A percentile compares a stretch with the other conserved stretches of the same genome.
Conservation (phyloP, 2,329 filamentous ascomycete genomes). For the Cercospora canescens region DNA sequence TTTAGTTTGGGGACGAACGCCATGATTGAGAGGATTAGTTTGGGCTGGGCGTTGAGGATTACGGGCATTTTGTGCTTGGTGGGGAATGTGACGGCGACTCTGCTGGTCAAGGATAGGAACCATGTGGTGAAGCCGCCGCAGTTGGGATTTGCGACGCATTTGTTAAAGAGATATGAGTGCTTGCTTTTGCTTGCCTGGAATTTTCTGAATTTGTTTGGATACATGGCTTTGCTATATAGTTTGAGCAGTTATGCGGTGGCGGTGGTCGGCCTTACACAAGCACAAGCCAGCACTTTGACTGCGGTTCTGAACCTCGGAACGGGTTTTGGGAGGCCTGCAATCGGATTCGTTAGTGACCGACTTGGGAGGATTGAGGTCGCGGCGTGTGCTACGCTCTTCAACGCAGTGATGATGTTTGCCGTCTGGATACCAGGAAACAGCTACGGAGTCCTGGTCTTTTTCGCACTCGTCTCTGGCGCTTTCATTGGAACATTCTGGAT, state of each 20-base stretch:
- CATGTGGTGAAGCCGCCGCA: slow-evolving; percentile 36
- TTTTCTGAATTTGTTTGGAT: slow-evolving; percentile 50
- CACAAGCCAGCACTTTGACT: slow-evolving; percentile 43
- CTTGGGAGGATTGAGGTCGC: slow-evolving; percentile 47
- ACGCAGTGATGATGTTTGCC: slow-evolving; percentile 41
- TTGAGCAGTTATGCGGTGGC: slow-evolving; percentile 48
- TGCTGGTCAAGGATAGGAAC: slow-evolving; percentile 38
- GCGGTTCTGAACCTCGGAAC: slow-evolving; percentile 52
- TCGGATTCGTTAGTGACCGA: slow-evolving; percentile 48
- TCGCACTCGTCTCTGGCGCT: slow-evolving; percentile 45
- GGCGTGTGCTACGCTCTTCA: slow-evolving; percentile 41
- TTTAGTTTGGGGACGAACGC: slow-evolving; percentile 38
- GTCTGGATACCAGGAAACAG: slow-evolving; percentile 50
- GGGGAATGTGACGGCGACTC: slow-evolving; percentile 34
- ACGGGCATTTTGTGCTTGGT: slow-evolving; percentile 38
- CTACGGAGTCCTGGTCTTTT: slow-evolving; percentile 47
- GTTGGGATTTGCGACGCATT: slow-evolving; percentile 38
- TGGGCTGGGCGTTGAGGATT: slow-evolving; percentile 45
- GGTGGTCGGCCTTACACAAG: slow-evolving; percentile 42
- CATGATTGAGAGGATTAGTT: slow-evolving; percentile 39
- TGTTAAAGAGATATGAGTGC: slow-evolving; percentile 40
- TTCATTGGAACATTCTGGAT: slow-evolving; percentile 53
- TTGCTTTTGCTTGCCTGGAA: slow-evolving; percentile 43
- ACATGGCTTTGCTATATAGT: slow-evolving; percentile 50
- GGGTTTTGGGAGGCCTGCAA: slow-evolving; percentile 48